Evolutionary conservation across 768 basidiomycete genomes (phyloP), one percentile per base, ranked within the genome.

Genomic region (Psilocybe sp.): DNA sequence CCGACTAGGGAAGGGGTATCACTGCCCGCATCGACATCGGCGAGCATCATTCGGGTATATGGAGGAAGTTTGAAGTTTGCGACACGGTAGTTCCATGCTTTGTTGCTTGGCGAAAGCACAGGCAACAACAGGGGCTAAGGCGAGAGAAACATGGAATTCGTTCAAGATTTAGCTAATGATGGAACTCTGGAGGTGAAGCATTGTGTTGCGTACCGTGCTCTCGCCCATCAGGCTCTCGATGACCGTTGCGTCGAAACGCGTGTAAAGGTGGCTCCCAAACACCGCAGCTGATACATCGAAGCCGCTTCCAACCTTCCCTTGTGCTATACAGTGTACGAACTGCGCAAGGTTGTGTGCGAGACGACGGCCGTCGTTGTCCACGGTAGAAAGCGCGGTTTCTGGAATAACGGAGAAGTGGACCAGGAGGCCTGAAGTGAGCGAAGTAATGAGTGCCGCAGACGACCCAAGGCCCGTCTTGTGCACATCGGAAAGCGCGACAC

Each of bases 381-480:
- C 64, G 20, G 71, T 69, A 13, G 63, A 58, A 16, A 89, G 75
- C 4, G 80, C 74, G 38, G 74, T 65, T 28, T 64, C 49, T 14
- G 82, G 67, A 55, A 95, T 80, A 49, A 85, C 75, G 33, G 71
- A 68, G 52, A 92, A 76, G 59, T 92, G 91, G 20, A 92, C 69
- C 20, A 98, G 80, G 32, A 99, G 78, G 2, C 84, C 86, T 39
- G 91, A 85, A 44, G 93, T 88, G 51, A 98, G 81, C 39, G 96
- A 96, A 2, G 97, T 98, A 65, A 98, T 97, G 55, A 99, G 80
- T 0, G 97, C 93, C 5, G 97, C 97, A 2, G 94, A 97, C 5
- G 95, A 98, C 36, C 97, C 97, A 42, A 98, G 82, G 8, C 97
- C 97, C 0, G 97, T 98, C 72, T 99, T 99, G 78, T 98, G 94